Conservation (phyloP, 345 rosid genomes). For the Ceriops decandra region DNA sequence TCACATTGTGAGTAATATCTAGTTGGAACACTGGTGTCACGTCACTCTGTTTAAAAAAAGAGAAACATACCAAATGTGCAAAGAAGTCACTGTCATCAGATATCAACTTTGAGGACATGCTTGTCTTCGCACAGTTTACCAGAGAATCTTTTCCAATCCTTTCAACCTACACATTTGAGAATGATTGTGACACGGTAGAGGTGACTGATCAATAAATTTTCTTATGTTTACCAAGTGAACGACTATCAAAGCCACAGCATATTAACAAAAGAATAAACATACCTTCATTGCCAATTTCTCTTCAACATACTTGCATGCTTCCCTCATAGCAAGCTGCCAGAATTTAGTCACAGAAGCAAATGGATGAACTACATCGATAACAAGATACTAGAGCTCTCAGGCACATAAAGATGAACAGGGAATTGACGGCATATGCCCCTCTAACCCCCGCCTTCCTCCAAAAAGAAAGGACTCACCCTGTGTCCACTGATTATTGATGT, state of each 20-base stretch:
- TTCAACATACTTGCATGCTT: constrained; percentile 88
- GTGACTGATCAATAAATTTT: neutral
- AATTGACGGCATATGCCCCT: too few relatives aligned
- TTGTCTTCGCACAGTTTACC: constrained; percentile 91
- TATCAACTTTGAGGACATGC: constrained; percentile 97
- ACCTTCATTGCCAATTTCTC: constrained; percentile 88
- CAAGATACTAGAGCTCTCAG: neutral
- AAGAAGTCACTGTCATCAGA: constrained; percentile 88
- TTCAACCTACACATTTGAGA: constrained; percentile 52
- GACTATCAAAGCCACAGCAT: neutral
- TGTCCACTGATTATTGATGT: constrained; percentile 94
- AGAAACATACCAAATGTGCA: constrained; percentile 69
- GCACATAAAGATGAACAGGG: too few relatives aligned
- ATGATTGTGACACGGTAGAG: too few relatives aligned
- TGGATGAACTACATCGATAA: neutral
- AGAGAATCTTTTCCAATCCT: constrained; percentile 91
- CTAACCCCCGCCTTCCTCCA: too few relatives aligned
- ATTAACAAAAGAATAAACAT: constrained; percentile 13
- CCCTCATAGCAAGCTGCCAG: constrained; percentile 95
- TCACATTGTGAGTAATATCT: too few relatives aligned
- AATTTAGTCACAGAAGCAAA: constrained; percentile 8
- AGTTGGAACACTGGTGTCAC: too few relatives aligned
- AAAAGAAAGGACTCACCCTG: constrained; percentile 49
- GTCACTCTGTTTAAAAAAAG: neutral
- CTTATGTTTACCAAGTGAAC: neutral